phyloP scores from a whole-genome alignment of 73 alveolate genomes.

The Uronychia binucleata region DNA sequence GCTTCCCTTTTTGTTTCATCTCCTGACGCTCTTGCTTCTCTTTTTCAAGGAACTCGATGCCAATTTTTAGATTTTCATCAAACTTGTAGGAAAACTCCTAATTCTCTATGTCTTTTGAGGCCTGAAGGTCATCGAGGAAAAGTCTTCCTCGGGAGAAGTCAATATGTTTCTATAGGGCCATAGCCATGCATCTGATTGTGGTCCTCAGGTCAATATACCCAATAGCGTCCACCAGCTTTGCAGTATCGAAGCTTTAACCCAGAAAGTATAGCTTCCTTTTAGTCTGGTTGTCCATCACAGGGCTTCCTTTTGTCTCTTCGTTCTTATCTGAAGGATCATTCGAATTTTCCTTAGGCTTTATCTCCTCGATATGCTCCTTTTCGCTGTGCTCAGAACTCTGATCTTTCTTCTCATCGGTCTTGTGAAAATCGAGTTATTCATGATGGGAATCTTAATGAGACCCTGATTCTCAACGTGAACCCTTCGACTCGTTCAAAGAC shows the following conservation, averaged over 20 bases:
- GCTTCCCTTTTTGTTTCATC: constrained; percentile 12
- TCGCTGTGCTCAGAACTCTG: too few species aligned
- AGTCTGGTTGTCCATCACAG: constrained; percentile 32
- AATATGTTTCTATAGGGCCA: constrained; percentile 11
- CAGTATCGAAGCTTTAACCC: constrained; percentile 52
- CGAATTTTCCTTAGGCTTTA: too few species aligned
- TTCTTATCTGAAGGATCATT: too few species aligned
- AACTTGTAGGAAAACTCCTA: constrained; percentile 14
- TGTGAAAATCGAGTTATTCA: too few species aligned
- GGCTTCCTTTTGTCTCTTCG: background rate
- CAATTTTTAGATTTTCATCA: constrained; percentile 1
- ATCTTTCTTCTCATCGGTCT: too few species aligned
- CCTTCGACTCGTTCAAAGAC: too few species aligned
- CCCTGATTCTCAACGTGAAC: too few species aligned
- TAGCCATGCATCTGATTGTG: constrained; percentile 30
- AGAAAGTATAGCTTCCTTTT: constrained; percentile 32
- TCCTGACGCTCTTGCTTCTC: background rate
- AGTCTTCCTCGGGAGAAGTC: constrained; percentile 17
- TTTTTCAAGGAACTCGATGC: constrained; percentile 1
- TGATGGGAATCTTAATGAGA: too few species aligned
- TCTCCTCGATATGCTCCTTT: too few species aligned
- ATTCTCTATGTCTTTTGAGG: background rate
- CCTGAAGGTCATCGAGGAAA: constrained; percentile 6
- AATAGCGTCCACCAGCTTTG: constrained; percentile 50
- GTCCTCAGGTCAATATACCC: constrained; percentile 53